Evolutionary conservation across 495 filamentous ascomycete genomes (phyloP).

Genomic region (Aspergillus bertholletiae): DNA sequence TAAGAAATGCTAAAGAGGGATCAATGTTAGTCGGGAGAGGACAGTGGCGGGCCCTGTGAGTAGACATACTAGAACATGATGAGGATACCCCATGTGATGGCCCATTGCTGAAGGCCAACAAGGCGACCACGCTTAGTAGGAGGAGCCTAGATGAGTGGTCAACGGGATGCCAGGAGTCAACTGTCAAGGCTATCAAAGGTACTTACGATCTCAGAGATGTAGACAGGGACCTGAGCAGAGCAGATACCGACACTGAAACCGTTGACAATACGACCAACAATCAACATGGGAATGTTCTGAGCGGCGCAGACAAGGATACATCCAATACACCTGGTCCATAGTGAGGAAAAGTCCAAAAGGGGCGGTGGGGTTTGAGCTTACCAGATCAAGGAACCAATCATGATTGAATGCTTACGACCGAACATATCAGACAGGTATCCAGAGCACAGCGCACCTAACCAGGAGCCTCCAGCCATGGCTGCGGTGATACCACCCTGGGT

Average conservation of each 20-base stretch:
- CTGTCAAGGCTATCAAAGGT: background rate
- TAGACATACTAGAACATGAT: conserved; percentile 64
- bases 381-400: conserved; percentile 62
- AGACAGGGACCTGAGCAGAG: conserved; percentile 77
- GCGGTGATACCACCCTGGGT: conserved; percentile 61
- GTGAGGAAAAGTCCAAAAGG: conserved; percentile 6
- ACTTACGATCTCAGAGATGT: conserved; percentile 62
- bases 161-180: background rate
- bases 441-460: conserved; percentile 65
- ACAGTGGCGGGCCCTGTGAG: background rate
- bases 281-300: conserved; percentile 70
- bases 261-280: conserved; percentile 73
- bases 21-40: background rate
- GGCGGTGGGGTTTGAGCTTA: conserved; percentile 20
- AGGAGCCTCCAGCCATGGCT: conserved; percentile 73
- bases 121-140: conserved; percentile 68
- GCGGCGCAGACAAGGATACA: conserved; percentile 67
- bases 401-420: conserved; percentile 66
- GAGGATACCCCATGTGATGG: conserved; percentile 77
- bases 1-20: conserved; percentile 16
- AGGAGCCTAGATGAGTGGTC: conserved; percentile 39
- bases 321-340: conserved; percentile 49
- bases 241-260: conserved; percentile 73
- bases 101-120: conserved; percentile 71
- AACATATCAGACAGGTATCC: conserved; percentile 63